These are phyloP conservation scores for Colletotrichum sp. DNA, from an alignment of 2,329 filamentous ascomycete genomes.

Conservation along the genomic window DNA sequence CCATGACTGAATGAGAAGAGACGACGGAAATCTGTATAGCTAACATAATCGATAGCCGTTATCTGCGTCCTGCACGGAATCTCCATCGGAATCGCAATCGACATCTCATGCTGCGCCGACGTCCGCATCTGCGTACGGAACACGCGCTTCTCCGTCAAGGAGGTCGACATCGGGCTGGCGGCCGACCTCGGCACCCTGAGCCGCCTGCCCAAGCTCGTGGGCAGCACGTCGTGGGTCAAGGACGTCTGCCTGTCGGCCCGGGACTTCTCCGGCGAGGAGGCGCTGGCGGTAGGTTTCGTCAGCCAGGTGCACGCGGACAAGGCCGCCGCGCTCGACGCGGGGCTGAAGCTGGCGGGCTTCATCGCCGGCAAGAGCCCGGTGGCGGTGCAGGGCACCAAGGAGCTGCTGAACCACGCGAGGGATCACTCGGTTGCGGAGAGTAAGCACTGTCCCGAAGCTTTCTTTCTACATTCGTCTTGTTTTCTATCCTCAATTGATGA, in stretches of 20 bases:
- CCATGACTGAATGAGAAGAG: background rate
- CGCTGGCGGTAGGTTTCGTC: slow-evolving; percentile 72
- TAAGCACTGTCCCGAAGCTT: slow-evolving; percentile 43
- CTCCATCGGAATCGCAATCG: slow-evolving; percentile 78
- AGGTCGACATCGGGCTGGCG: slow-evolving; percentile 82
- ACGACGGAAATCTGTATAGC: background rate
- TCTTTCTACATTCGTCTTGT: background rate
- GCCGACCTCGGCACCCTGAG: slow-evolving; percentile 80
- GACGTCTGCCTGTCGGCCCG: slow-evolving; percentile 77
- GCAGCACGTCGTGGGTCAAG: slow-evolving; percentile 77
- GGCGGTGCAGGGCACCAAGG: slow-evolving; percentile 86
- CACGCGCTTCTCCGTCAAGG: slow-evolving; percentile 74
- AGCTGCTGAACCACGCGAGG: slow-evolving; percentile 80
- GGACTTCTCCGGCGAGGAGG: slow-evolving; percentile 72
- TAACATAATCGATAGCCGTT: slow-evolving; percentile 62
- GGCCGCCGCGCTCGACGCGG: slow-evolving; percentile 65
- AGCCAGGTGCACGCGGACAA: slow-evolving; percentile 69
- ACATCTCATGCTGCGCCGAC: slow-evolving; percentile 73
- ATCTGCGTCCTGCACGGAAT: slow-evolving; percentile 83
- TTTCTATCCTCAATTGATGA: background rate
- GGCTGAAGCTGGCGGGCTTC: slow-evolving; percentile 64
- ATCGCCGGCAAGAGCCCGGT: slow-evolving; percentile 87
- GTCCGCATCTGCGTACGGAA: slow-evolving; percentile 68
- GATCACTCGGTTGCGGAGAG: slow-evolving; percentile 81
- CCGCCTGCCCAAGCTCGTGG: slow-evolving; percentile 75